Base-by-base conservation (phyloP, 2,329 filamentous ascomycete species). In the Akanthomyces dipterigenus region DNA sequence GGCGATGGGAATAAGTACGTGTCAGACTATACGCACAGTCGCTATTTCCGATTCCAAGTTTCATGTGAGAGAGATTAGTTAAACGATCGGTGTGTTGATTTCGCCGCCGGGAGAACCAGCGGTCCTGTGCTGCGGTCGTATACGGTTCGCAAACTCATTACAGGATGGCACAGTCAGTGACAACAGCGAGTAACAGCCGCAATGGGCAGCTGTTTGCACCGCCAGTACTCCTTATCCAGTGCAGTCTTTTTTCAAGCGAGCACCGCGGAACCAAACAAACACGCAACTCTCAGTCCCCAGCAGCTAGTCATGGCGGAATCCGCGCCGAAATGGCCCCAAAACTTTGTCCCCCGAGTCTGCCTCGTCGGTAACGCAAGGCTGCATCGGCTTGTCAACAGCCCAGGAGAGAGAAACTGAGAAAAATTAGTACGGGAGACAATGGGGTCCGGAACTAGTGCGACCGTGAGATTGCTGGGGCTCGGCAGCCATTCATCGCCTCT, bases 311-410 rank as follows among this genome's bases (percentile, higher is more conserved):
- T 7, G 3, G 38, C 51, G 38, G 51, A 55, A 55, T 20, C n/a
- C 51, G 16, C 26, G 34, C 54, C 54, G 28, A 34, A 34, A 26
- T 36, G 53, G 53, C 48, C 20, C 26, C 31, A 31, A 5, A n/a
- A 11, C 46, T 20, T 34, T 34, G 18, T 9, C 18, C 28, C n/a
- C 24, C 16, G 40, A 60, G 57, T 60, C 57, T 60, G 57, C 57
- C 57, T 60, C 46, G 57, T 20, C 48, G 20, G 48, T 26, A 24
- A 45, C 48, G 14, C 57, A 53, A 60, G 46, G 36, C 48, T 51
- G 36, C 12, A 48, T 49, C 55, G 18, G 16, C 20, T 12, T 40
- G 16, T 16, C 16, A n/a, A n/a, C 18, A 22, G 28, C 26, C n/a
- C n/a, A 57, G 28, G 20, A 24, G 11, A 43, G 18, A 56, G n/a